A percentile compares a stretch with the other conserved stretches of the same genome.
phyloP scores from a whole-genome alignment of 1,284 basidiomycete species.

The Mycena sp. region DNA sequence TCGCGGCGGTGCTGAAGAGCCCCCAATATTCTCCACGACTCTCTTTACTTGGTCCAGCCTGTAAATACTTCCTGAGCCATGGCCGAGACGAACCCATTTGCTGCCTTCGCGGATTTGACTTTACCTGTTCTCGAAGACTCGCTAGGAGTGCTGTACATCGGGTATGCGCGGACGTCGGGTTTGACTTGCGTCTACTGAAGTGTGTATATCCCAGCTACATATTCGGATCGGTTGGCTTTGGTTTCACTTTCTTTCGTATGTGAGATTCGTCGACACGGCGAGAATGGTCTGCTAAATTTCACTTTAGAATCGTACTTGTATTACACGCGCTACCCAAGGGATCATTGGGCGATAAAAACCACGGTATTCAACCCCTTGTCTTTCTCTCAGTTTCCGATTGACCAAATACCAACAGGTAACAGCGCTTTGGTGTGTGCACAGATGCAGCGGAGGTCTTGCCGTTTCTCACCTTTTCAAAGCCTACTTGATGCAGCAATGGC shows the following conservation, averaged over 20 bases:
- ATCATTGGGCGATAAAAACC: neutral
- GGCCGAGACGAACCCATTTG: slow-evolving; percentile 5
- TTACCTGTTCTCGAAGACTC: neutral
- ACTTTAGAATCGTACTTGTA: slow-evolving; percentile 2
- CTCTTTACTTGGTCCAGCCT: too few species aligned
- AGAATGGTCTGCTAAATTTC: neutral
- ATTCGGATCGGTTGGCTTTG: neutral
- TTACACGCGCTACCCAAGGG: neutral
- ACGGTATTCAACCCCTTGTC: neutral
- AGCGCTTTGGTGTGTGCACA: neutral
- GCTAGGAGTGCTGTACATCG: slow-evolving; percentile 7
- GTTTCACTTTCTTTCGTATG: slow-evolving; percentile 12
- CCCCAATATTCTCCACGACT: too few species aligned
- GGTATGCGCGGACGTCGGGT: neutral
- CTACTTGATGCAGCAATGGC: slow-evolving; percentile 5
- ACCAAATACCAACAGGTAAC: neutral
- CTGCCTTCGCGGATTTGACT: slow-evolving; percentile 1
- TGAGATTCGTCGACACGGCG: neutral
- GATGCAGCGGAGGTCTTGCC: neutral
- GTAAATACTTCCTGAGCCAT: neutral
- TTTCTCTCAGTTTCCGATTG: neutral
- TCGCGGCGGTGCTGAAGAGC: too few species aligned
- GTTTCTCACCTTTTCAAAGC: neutral
- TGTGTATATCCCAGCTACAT: neutral
- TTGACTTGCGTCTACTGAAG: neutral